Conservation (phyloP, 768 basidiomycete genomes). For the Epithele typhae region DNA sequence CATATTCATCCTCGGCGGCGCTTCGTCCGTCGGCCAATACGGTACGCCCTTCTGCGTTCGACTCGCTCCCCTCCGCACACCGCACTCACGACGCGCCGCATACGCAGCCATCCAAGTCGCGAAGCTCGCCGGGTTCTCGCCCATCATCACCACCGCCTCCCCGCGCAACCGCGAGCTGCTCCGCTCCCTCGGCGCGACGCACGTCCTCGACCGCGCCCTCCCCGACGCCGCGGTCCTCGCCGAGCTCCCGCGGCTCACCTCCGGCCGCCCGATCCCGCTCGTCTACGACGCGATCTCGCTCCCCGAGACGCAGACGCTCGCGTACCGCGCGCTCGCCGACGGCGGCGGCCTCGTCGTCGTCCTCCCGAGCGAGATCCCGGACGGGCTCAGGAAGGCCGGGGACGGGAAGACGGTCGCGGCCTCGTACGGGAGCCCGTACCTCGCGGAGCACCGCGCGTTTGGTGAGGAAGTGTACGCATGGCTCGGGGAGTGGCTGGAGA, state of each 20-base stretch:
- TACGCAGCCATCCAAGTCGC: constrained; percentile 20
- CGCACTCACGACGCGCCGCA: no score
- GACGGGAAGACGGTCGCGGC: not conserved
- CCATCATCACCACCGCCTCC: constrained; percentile 25
- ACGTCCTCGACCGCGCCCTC: constrained; percentile 20
- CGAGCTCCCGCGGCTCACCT: constrained; percentile 1
- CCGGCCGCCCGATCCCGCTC: constrained; percentile 5
- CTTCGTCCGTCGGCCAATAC: constrained; percentile 20
- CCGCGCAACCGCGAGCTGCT: constrained; percentile 15
- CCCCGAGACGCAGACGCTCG: no score
- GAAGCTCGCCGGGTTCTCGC: constrained; percentile 17
- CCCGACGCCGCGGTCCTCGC: constrained; percentile 3
- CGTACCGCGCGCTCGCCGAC: constrained; percentile 33
- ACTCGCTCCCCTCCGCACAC: not conserved
- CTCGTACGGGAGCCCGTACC: constrained; percentile 4
- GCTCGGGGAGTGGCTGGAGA: constrained; percentile 11
- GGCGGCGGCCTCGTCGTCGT: constrained; percentile 32
- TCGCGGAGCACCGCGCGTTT: constrained; percentile 1
- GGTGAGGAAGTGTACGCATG: constrained; percentile 9
- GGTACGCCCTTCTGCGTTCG: not conserved
- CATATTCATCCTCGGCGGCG: constrained; percentile 18
- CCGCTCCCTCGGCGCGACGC: constrained; percentile 22
- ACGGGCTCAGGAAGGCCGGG: not conserved
- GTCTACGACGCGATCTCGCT: no score
- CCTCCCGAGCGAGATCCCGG: constrained; percentile 5